These are phyloP conservation scores for Tillandsia leiboldiana DNA, from an alignment of 176 grass and related monocot species.

Conservation along the genomic window DNA sequence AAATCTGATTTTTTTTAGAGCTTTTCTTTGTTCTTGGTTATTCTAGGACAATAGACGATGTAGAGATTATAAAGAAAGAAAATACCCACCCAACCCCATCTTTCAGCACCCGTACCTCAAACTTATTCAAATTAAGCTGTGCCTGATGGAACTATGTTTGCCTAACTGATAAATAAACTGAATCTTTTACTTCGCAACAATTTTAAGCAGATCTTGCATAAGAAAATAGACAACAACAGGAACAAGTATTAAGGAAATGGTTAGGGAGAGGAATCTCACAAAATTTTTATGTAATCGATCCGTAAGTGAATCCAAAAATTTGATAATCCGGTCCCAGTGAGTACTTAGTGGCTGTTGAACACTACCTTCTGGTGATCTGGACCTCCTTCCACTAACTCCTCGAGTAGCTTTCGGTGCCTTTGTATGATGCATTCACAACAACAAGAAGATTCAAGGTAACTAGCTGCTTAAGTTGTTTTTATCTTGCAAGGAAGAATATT, in stretches of 20 bases:
- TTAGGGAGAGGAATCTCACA: conserved; percentile 37
- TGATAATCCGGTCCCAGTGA: conserved; percentile 79
- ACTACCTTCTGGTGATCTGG: conserved; percentile 43
- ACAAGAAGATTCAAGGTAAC: conserved; percentile 11
- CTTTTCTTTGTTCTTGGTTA: no score
- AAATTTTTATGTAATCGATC: conserved; percentile 58
- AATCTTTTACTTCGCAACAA: no score
- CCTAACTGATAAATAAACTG: no score
- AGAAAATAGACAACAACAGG: conserved; percentile 1
- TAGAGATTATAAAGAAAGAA: no score
- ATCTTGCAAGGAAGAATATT: conserved; percentile 17
- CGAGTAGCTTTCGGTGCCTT: conserved; percentile 85
- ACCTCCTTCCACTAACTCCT: conserved; percentile 40
- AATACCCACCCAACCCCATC: no score
- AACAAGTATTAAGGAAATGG: neutral
- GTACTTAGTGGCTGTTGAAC: conserved; percentile 45
- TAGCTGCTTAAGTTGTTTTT: conserved; percentile 10
- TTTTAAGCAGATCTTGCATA: conserved; percentile 2
- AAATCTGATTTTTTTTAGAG: no score
- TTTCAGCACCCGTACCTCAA: no score
- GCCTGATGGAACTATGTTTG: no score
- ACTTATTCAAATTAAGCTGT: no score
- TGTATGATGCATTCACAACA: conserved; percentile 17
- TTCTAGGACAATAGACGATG: no score
- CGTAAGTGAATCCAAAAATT: conserved; percentile 82